Evolutionary conservation across 2,329 filamentous ascomycete genomes (phyloP), one percentile per base, ranked within the genome.

Genomic region (Aspergillus proliferans): DNA sequence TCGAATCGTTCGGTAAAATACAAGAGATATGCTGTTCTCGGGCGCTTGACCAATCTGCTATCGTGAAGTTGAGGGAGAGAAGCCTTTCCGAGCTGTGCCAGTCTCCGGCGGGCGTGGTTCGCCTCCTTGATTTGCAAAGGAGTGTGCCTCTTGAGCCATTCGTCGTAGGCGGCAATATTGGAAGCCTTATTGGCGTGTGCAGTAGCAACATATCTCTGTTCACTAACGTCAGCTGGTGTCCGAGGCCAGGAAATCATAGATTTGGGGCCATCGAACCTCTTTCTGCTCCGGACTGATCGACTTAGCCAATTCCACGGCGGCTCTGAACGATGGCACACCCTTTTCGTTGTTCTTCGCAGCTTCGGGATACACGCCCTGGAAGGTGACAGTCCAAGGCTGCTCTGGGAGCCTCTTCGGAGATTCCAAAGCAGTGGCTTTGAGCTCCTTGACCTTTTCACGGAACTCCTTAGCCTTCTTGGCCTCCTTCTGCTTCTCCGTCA

Each of bases 51-150:
- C 12, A 64, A 58, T 45, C 84, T 76, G 9, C 80, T 73, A 59
- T 87, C 84, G 4, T 67, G 52, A 47, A 86, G 73, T 6, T 45
- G 43, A 1, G 36, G 22, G 22, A 54, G 51, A 39, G 48, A 53
- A 41, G 58, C 58, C 3, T 54, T 36, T 9, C 48, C 55, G 43
- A 67, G 52, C 22, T 51, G 58, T 1, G 48, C 47, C 7, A 75
- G 62, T n/a, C 46, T 54, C 24, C 36, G 50, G 34, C 84, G 79
- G 9, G 84, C 84, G 9, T 55, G 59, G 62, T 87, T 87, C 49
- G 84, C 83, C 3, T 71, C 50, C 42, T 69, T 70, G 56, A 87
- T 85, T 59, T 84, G 63, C 4, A 78, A 69, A 8, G 80, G 76
- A 1, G 79, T 79, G 59, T 83, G 66, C 3, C 64, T 67, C 28